Conservation (phyloP, 75 land plant genomes). For the Sequoiadendron giganteum region DNA sequence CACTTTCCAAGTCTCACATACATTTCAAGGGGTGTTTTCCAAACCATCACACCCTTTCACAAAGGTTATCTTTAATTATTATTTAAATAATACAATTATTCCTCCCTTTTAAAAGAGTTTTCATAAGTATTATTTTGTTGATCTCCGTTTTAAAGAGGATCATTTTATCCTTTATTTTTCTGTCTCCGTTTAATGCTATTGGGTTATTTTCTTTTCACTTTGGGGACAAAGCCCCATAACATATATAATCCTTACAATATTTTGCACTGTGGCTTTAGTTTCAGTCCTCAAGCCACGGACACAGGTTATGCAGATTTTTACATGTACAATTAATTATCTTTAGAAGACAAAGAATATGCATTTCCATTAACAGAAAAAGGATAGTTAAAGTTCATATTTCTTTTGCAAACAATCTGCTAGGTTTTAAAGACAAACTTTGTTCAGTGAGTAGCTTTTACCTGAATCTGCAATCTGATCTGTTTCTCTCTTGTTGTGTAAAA, state of each 20-base stretch:
- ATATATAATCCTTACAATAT: neutral
- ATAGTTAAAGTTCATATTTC: neutral
- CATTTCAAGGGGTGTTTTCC: no score
- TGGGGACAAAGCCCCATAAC: no score
- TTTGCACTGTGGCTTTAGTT: neutral
- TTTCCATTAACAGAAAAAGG: neutral
- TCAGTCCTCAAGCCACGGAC: neutral
- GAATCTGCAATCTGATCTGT: conserved; percentile 17
- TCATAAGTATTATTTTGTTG: no score
- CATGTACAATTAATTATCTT: neutral
- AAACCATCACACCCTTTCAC: no score
- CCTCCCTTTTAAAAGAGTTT: no score
- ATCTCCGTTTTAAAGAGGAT: no score
- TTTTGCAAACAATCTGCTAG: neutral
- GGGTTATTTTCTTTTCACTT: no score
- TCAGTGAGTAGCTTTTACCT: conserved; percentile 32
- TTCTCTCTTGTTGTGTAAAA: conserved; percentile 91
- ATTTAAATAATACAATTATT: no score
- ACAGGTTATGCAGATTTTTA: neutral
- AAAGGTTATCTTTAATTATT: no score
- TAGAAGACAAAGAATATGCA: neutral
- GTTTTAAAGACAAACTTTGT: neutral
- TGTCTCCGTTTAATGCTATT: no score
- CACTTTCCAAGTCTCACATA: no score
- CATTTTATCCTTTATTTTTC: no score